Base-by-base conservation (phyloP, 2,329 filamentous ascomycete species). In the Colletotrichum zoysiae region DNA sequence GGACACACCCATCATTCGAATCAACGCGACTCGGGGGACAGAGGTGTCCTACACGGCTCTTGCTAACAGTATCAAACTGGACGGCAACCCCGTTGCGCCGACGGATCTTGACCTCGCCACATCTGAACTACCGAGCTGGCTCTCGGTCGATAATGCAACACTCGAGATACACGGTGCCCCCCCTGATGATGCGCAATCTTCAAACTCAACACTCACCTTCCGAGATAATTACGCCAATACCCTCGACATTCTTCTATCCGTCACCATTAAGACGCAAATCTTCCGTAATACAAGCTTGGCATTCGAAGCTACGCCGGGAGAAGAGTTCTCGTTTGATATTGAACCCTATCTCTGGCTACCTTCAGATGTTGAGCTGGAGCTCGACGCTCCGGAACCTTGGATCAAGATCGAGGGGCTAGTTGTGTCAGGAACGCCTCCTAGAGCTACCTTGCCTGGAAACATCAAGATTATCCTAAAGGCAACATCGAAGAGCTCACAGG, bases 81-180 rank as follows among this genome's bases (percentile, higher is more conserved):
- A 94, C 78, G 87, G 86, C 7, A 79, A 85, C 50, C 78, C 83
- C 1, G 81, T 90, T 2, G 79, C 80, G 5, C 78, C 84, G 4
- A 81, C 82, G 0, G 86, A 90, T 40, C 76, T 95, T 42, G 84
- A 85, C 0, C 84, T 90, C 7, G 84, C 85, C 1, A 84, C 82
- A 0, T 73, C 87, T 0, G 81, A 86, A 35, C 78, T 90, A 16
- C 93, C 94, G 0, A 77, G 82, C 3, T 97, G 95, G 95, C 79
- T 97, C 35, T 82, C 83, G 0, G 88, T 96, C 65, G 86, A 96
- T 76, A 82, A 86, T 2, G 76, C 82, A 11, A 90, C 89, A 0
- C 87, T 94, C 78, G 82, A 82, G 0, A 81, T 97, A 8, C 85
- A 82, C 42, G 95, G 94, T 2, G 92, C 82, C 1, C 89, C 92